Conservation (phyloP, 2,329 filamentous ascomycete species). For the Ascochyta pisi region DNA sequence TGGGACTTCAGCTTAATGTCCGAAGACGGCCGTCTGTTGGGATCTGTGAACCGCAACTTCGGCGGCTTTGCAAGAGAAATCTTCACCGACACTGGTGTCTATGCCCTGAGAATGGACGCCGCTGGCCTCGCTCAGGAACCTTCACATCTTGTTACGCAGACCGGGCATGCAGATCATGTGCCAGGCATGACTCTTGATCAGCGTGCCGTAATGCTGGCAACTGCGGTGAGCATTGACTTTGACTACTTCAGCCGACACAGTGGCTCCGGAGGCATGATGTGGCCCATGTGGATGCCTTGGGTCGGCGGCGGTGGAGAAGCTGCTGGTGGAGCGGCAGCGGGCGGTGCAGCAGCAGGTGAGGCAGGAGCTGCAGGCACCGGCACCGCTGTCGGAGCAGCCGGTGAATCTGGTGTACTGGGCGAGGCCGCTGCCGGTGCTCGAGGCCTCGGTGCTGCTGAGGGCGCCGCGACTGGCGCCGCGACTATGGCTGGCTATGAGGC, state of each 20-base stretch:
- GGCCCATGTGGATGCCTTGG: slow-evolving; percentile 62
- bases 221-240: slow-evolving; percentile 70
- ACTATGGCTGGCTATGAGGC: slow-evolving; percentile 69
- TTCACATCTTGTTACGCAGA: slow-evolving; percentile 49
- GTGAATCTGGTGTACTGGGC: slow-evolving; percentile 51
- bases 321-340: slow-evolving; percentile 50
- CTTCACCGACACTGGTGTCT: slow-evolving; percentile 71
- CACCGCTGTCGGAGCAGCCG: slow-evolving; percentile 49
- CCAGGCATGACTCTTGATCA: slow-evolving; percentile 70
- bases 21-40: slow-evolving; percentile 59
- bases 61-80: slow-evolving; percentile 67
- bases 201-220: slow-evolving; percentile 70
- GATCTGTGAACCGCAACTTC: slow-evolving; percentile 70
- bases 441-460: slow-evolving; percentile 51
- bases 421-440: slow-evolving; percentile 58
- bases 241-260: slow-evolving; percentile 72
- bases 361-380: slow-evolving; percentile 46
- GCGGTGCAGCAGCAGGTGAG: slow-evolving; percentile 47
- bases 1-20: slow-evolving; percentile 69
- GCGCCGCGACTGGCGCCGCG: slow-evolving; percentile 60
- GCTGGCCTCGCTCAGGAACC: slow-evolving; percentile 54
- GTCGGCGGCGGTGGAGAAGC: slow-evolving; percentile 38
- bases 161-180: slow-evolving; percentile 32
- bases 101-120: slow-evolving; percentile 69
- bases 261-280: slow-evolving; percentile 51